These are phyloP conservation scores for Fomitopsis pulvina DNA, from an alignment of 768 basidiomycete genomes.

Conservation along the genomic window DNA sequence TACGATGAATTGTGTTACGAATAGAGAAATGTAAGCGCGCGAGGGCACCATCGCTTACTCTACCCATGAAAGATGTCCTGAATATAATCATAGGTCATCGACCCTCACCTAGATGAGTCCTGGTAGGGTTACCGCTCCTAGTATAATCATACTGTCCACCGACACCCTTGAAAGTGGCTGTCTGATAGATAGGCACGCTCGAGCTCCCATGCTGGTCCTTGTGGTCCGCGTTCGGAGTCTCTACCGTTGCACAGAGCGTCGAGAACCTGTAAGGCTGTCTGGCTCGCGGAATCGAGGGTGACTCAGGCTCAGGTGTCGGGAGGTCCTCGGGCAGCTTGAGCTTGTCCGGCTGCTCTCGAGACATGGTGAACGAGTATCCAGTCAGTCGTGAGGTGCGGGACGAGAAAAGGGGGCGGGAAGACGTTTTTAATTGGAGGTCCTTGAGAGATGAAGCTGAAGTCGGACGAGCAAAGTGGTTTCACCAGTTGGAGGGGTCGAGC, in stretches of 20 bases:
- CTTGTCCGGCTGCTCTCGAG: slow-evolving; percentile 4
- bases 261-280: slow-evolving; percentile 82
- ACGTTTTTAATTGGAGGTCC: background rate
- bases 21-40: background rate
- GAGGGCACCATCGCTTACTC: background rate
- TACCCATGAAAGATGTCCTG: background rate
- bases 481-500: background rate
- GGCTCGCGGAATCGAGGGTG: slow-evolving; percentile 46
- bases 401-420: background rate
- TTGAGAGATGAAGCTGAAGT: background rate
- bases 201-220: slow-evolving; percentile 96
- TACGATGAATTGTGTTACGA: background rate
- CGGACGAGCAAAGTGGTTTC: background rate
- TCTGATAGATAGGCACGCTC: slow-evolving; percentile 96
- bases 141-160: slow-evolving; percentile 89
- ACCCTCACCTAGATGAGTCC: slow-evolving; percentile 84
- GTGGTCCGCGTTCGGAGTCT: slow-evolving; percentile 82
- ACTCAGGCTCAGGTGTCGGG: slow-evolving; percentile 79
- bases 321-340: slow-evolving; percentile 37
- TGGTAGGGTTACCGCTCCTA: slow-evolving; percentile 93
- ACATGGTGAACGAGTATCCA: slow-evolving; percentile 6
- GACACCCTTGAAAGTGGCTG: slow-evolving; percentile 95
- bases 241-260: slow-evolving; percentile 88
- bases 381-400: background rate
- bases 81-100: background rate